Evolutionary conservation across 179 eudicot genomes (phyloP).

Genomic region (Vitellaria paradoxa): DNA sequence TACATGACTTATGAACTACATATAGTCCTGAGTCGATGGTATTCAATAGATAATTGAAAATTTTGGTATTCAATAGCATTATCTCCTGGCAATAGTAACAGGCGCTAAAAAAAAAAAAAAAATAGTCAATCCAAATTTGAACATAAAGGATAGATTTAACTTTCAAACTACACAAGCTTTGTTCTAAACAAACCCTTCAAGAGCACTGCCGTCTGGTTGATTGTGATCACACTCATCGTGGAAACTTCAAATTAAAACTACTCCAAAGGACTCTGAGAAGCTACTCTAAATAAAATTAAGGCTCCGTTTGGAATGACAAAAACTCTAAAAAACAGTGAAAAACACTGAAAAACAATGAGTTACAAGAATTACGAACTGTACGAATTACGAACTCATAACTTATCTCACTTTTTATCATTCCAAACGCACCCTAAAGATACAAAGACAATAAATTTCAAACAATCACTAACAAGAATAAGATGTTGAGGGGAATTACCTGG

Average conservation of each 20-base stretch:
- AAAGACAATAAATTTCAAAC: background rate
- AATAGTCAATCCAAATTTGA: background rate
- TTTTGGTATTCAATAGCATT: background rate
- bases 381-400: no score
- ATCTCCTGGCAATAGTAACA: background rate
- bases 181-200: background rate
- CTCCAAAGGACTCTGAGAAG: background rate
- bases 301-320: no score
- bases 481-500: constrained; percentile 39
- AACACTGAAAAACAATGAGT: background rate
- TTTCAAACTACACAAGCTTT: background rate
- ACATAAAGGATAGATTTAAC: background rate
- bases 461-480: background rate
- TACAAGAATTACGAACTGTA: background rate
- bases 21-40: no score
- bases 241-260: background rate
- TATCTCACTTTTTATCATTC: no score
- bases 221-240: background rate
- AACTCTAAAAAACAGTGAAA: no score
- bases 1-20: no score
- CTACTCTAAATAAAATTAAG: background rate
- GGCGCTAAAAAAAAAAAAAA: background rate
- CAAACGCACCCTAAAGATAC: no score
- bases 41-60: no score
- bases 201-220: background rate